Base-by-base conservation (phyloP, 2,329 filamentous ascomycete species). In the Pezicula carpinea region DNA sequence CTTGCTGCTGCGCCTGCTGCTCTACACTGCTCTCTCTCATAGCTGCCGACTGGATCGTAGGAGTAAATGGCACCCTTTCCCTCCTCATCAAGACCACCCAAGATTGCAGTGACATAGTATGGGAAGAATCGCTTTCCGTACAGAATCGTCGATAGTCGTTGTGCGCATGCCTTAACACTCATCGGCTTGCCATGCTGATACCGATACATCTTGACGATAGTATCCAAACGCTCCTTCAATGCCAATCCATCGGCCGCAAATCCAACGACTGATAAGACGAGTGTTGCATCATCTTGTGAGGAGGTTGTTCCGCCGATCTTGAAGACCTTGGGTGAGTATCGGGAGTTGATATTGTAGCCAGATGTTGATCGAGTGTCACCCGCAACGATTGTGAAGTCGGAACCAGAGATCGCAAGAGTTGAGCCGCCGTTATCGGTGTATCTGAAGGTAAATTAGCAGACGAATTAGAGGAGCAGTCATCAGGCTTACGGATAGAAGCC, bases 71-170 rank as follows among this genome's bases (percentile, higher is more conserved):
- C 92, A 49, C 93, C 95, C 68, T 84, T 87, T 59, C 93, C 93
- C 53, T 97, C 84, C 72, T 97, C 93, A 61, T 99, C 95, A 52
- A 99, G 72, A 17, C 93, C 93, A 39, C 87, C 93, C 39, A 99
- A 76, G 67, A 99, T 97, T 26, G 92, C 92, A 62, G 92, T 83
- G 49, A 95, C 89, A 70, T 99, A 99, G 80, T 96, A 99, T 18
- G 93, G 93, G 76, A 99, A 99, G 77, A 99, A 99, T 41, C 93
- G 89, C 76, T 97, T 97, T 69, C 84, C 79, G 76, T 99, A 99
- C 48, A 99, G 83, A 57, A 99, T 95, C 39, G 95, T 96, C 34
- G 89, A 92, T 52, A 99, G 79, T 47, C 92, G 84, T 72, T 97
- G 92, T 47, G 93, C 95, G 70, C 92, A 97, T 41, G 93, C 93